Evolutionary conservation across 2,329 filamentous ascomycete genomes (phyloP).

Genomic region (Fusarium tricinctum): DNA sequence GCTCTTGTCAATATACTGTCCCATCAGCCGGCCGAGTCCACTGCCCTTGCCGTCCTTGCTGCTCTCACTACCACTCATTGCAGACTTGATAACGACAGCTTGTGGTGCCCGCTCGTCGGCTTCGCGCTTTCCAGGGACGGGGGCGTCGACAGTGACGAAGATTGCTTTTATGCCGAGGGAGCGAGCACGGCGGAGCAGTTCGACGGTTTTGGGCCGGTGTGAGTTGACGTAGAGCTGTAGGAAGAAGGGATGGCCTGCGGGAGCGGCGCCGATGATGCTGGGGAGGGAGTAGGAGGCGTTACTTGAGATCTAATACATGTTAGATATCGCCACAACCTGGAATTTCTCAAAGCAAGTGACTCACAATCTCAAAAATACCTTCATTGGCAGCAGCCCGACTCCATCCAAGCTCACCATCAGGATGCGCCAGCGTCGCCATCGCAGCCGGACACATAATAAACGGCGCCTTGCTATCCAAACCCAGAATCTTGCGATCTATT

Average conservation of each 20-base stretch:
- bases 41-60: slow-evolving; percentile 67
- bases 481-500: slow-evolving; percentile 68
- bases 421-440: slow-evolving; percentile 74
- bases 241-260: slow-evolving; percentile 45
- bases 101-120: slow-evolving; percentile 67
- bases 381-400: slow-evolving; percentile 48
- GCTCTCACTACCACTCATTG: slow-evolving; percentile 58
- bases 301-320: slow-evolving; percentile 42
- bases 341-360: background rate
- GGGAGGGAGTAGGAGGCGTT: slow-evolving; percentile 48
- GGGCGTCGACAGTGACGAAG: slow-evolving; percentile 69
- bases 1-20: slow-evolving; percentile 64
- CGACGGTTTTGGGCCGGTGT: slow-evolving; percentile 63
- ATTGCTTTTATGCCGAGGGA: slow-evolving; percentile 64
- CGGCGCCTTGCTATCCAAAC: slow-evolving; percentile 64
- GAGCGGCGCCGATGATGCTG: slow-evolving; percentile 45
- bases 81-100: slow-evolving; percentile 57
- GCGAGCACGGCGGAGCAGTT: slow-evolving; percentile 57
- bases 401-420: slow-evolving; percentile 69
- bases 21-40: slow-evolving; percentile 66
- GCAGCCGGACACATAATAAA: slow-evolving; percentile 75
- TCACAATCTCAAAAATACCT: slow-evolving; percentile 49
- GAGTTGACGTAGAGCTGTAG: slow-evolving; percentile 68
- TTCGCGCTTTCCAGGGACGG: slow-evolving; percentile 69
- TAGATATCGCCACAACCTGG: background rate